Evolutionary conservation across 2,329 filamentous ascomycete genomes (phyloP).

Genomic region (Fusarium compactum): DNA sequence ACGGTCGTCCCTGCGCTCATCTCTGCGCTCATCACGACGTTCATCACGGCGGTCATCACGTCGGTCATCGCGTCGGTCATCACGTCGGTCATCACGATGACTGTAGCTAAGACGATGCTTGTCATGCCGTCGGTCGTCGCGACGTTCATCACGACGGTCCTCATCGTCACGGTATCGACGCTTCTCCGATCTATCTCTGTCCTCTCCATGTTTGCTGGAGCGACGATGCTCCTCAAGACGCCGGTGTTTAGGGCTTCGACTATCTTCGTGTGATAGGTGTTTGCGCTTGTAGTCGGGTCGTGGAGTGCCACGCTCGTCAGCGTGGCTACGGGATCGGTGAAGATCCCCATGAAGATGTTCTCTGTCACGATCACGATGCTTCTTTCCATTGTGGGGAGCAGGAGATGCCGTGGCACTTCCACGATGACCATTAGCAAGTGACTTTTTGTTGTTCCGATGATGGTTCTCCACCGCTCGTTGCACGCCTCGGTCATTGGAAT

Average conservation of each 20-base stretch:
- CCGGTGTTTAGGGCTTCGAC: constrained; percentile 58
- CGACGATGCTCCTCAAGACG: constrained; percentile 57
- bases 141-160: constrained; percentile 41
- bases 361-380: constrained; percentile 62
- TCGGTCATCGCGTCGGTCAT: constrained; percentile 30
- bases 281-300: constrained; percentile 71
- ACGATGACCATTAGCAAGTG: constrained; percentile 69
- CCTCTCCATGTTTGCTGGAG: constrained; percentile 53
- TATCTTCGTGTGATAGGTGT: constrained; percentile 64
- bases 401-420: constrained; percentile 78
- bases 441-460: constrained; percentile 93
- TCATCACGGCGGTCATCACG: constrained; percentile 30
- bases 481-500: constrained; percentile 79
- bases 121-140: constrained; percentile 38
- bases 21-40: constrained; percentile 30
- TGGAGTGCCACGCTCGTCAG: constrained; percentile 64
- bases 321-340: constrained; percentile 63
- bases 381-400: constrained; percentile 63
- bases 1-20: constrained; percentile 37
- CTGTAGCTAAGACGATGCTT: constrained; percentile 40
- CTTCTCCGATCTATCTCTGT: constrained; percentile 51
- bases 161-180: constrained; percentile 43
- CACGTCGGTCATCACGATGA: constrained; percentile 39
- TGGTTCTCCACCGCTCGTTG: constrained; percentile 90
- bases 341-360: constrained; percentile 62